Percentiles rank a stretch among this genome's conserved stretches.
These are phyloP conservation scores for Cadophora luteo-olivacea DNA, from an alignment of 2,329 filamentous ascomycete species.

Conservation along the genomic window DNA sequence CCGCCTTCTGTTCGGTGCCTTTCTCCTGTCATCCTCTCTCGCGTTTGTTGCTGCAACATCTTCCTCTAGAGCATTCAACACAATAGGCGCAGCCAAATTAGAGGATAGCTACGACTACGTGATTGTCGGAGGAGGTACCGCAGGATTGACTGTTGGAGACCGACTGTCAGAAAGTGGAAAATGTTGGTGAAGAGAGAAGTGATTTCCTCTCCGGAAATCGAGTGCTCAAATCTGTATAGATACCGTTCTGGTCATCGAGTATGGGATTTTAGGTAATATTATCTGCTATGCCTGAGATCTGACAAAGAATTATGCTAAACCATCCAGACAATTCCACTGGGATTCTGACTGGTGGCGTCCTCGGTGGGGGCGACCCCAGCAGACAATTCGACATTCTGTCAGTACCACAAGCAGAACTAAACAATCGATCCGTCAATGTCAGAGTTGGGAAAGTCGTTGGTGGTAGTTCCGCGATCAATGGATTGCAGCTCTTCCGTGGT, in stretches of 20 bases:
- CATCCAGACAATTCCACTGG: neutral
- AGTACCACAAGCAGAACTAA: neutral
- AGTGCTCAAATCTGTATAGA: neutral
- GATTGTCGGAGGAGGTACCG: conserved; percentile 51
- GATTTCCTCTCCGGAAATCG: too few relatives aligned
- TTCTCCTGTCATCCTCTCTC: neutral
- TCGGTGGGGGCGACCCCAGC: neutral
- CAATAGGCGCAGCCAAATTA: neutral
- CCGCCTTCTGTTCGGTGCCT: neutral
- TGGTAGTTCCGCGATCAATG: conserved; percentile 13
- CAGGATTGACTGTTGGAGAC: conserved; percentile 49
- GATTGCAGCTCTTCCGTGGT: neutral
- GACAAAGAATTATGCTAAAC: neutral
- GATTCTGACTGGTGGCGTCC: neutral
- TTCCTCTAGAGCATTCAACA: neutral
- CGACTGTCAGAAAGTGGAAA: conserved; percentile 45
- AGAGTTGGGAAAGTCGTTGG: conserved; percentile 5
- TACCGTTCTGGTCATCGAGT: neutral
- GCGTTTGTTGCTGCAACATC: neutral
- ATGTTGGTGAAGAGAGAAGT: neutral
- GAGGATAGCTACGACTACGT: conserved; percentile 45
- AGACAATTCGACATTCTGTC: neutral
- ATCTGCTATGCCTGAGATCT: neutral
- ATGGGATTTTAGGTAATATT: neutral
- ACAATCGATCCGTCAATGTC: neutral